A percentile compares a stretch with the other conserved stretches of the same genome.
Conservation (phyloP, 2,329 filamentous ascomycete genomes). For the Talaromyces islandicus region DNA sequence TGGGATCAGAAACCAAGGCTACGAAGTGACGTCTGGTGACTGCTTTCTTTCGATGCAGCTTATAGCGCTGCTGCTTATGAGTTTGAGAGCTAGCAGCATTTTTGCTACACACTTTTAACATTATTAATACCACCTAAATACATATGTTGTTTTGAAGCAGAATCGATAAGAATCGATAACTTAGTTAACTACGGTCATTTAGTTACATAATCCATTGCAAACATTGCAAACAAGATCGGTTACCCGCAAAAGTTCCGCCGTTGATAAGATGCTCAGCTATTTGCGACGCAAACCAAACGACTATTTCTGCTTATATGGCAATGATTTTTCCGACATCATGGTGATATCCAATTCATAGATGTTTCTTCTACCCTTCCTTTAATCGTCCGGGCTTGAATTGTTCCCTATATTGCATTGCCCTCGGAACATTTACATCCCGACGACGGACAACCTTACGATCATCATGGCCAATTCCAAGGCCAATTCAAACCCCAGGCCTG, state of each 20-base stretch:
- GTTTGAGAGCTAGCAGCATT: background rate
- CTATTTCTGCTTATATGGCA: background rate
- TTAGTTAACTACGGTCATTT: no score
- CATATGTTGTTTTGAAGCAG: background rate
- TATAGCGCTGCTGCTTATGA: background rate
- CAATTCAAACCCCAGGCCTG: background rate
- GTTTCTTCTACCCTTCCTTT: background rate
- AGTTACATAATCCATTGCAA: constrained; percentile 6
- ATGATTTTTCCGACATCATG: background rate
- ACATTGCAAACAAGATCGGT: constrained; percentile 14
- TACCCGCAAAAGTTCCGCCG: constrained; percentile 6
- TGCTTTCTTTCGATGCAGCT: background rate
- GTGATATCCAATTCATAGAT: background rate
- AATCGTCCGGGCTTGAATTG: background rate
- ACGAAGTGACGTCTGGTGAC: background rate
- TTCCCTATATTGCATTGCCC: background rate
- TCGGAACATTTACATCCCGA: background rate
- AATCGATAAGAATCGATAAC: background rate
- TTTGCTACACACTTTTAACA: background rate
- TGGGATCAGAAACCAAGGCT: constrained; percentile 12
- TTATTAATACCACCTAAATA: background rate
- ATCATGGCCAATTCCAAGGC: constrained; percentile 9
- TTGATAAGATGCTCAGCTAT: background rate
- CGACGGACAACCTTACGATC: background rate
- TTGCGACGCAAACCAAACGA: background rate